Percentiles rank a stretch among this genome's conserved stretches.
Conservation (phyloP, 305 asterid genomes). For the Fraxinus latifolia region DNA sequence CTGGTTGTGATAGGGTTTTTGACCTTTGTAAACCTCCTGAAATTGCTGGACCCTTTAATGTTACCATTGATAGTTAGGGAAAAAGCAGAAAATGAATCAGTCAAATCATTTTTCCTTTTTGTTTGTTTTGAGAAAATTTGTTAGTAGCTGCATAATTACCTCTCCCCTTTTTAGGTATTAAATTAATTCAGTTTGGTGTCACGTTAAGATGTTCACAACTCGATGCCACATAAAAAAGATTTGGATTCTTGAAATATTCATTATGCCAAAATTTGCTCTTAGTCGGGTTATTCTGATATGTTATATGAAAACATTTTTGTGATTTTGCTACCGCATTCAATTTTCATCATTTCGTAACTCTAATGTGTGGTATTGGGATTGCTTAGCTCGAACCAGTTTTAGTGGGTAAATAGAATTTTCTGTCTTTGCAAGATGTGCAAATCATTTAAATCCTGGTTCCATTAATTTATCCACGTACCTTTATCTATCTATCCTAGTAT, state of each 20-base stretch:
- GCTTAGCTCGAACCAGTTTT: background rate
- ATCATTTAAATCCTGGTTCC: background rate
- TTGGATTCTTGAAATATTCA: background rate
- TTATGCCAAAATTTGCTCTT: background rate
- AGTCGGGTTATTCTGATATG: background rate
- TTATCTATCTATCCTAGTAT: background rate
- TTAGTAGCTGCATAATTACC: background rate
- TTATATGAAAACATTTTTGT: background rate
- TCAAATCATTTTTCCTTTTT: background rate
- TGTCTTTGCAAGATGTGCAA: background rate
- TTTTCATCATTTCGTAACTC: background rate
- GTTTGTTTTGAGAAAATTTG: background rate
- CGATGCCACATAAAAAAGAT: background rate
- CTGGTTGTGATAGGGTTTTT: background rate
- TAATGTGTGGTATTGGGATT: background rate
- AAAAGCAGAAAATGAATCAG: background rate
- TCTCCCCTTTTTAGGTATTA: background rate
- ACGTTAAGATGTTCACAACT: background rate
- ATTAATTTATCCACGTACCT: background rate
- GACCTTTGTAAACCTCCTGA: background rate
- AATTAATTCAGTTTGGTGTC: background rate
- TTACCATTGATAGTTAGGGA: background rate
- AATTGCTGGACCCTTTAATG: background rate
- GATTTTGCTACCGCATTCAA: background rate
- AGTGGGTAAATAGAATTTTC: background rate